These are phyloP conservation scores for Lactarius hatsudake DNA, from an alignment of 768 basidiomycete species.

Conservation along the genomic window DNA sequence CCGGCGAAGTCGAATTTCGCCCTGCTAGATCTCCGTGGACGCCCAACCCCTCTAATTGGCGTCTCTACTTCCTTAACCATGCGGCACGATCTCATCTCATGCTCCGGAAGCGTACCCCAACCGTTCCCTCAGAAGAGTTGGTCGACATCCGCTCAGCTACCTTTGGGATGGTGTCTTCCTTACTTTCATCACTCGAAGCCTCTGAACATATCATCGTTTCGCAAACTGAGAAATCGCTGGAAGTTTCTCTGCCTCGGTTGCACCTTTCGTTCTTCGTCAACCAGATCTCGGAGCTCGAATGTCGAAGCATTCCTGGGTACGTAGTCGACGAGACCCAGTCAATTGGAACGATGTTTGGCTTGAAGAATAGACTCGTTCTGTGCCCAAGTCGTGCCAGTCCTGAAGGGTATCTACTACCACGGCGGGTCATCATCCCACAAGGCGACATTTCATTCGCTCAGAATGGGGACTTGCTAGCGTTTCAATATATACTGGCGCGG, in stretches of 20 bases:
- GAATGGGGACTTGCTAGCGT: conserved; percentile 1
- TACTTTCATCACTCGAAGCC: not conserved
- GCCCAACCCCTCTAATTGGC: conserved; percentile 34
- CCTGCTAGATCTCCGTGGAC: conserved; percentile 34
- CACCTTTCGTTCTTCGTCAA: conserved; percentile 42
- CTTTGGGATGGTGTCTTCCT: not conserved
- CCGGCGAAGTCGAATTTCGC: conserved; percentile 35
- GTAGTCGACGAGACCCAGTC: conserved; percentile 43
- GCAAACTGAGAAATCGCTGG: not conserved
- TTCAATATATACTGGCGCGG: conserved; percentile 2
- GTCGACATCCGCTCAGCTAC: conserved; percentile 14
- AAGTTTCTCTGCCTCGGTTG: conserved; percentile 41
- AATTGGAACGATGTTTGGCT: conserved; percentile 44
- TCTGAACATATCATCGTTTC: not conserved
- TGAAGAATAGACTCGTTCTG: conserved; percentile 34
- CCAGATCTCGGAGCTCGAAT: conserved; percentile 35
- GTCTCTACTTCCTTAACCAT: not conserved
- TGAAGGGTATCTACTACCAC: not conserved
- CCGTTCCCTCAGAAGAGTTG: not conserved
- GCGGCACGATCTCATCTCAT: not conserved
- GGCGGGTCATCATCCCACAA: conserved; percentile 15
- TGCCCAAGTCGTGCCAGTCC: not conserved
- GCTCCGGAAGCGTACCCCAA: not conserved
- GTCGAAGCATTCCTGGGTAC: conserved; percentile 42
- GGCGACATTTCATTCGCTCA: not conserved